Evolutionary conservation across 2,329 filamentous ascomycete genomes (phyloP).

Genomic region (Exserohilum rostratum): DNA sequence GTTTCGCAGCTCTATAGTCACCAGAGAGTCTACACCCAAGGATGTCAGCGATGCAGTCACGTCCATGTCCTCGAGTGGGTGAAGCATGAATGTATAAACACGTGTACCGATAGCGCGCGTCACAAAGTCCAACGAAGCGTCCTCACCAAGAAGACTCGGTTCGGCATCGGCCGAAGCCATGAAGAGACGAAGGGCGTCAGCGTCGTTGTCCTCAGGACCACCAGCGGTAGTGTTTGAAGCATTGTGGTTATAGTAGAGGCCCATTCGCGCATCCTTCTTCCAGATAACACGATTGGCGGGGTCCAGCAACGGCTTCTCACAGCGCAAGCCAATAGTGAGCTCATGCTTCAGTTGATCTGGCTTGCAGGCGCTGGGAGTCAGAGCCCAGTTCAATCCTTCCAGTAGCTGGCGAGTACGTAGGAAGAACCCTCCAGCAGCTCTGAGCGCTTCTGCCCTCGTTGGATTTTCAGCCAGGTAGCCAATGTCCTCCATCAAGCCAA

Average conservation of each 20-base stretch:
- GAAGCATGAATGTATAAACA: constrained; percentile 17
- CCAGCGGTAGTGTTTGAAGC: not conserved
- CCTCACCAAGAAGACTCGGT: constrained; percentile 15
- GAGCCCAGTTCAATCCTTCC: no score
- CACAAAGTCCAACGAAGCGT: constrained; percentile 25
- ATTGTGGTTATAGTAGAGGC: not conserved
- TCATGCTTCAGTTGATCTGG: no score
- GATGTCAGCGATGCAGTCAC: constrained; percentile 18
- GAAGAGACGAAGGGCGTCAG: not conserved
- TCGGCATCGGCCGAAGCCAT: not conserved
- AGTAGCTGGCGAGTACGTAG: not conserved
- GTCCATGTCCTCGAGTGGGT: constrained; percentile 22
- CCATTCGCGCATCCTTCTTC: not conserved
- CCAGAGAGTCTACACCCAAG: constrained; percentile 41
- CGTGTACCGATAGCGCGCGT: not conserved
- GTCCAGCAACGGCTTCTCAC: not conserved
- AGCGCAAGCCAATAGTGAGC: no score
- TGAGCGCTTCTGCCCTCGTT: no score
- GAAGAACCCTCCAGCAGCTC: no score
- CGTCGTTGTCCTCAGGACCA: not conserved
- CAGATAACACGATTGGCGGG: not conserved
- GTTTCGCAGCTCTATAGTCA: constrained; percentile 48
- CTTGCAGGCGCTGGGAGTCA: no score
- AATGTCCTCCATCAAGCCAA: constrained; percentile 56
- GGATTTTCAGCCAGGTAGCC: constrained; percentile 41